phyloP scores from a whole-genome alignment of 2,329 filamentous ascomycete species.

The Trematosphaeria pertusa region DNA sequence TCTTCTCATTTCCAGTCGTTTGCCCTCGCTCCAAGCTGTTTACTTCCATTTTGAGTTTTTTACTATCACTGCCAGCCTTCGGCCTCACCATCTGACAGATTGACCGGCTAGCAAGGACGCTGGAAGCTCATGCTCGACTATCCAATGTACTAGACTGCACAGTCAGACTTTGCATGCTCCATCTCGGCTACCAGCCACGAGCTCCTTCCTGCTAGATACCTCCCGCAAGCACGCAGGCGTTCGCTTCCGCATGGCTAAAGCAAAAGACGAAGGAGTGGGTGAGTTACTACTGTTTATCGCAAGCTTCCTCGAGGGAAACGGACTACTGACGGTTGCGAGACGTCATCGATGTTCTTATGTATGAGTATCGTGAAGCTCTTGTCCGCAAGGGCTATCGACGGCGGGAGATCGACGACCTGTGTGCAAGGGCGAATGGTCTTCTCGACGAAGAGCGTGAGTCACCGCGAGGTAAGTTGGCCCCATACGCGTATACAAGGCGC shows the following conservation, averaged over 20 bases:
- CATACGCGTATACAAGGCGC: no score
- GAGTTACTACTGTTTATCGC: constrained; percentile 1
- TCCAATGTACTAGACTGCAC: no score
- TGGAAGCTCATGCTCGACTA: no score
- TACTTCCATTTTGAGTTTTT: no score
- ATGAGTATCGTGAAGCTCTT: constrained; percentile 26
- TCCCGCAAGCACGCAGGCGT: constrained; percentile 19
- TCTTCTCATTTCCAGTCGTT: no score
- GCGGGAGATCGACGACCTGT: constrained; percentile 23
- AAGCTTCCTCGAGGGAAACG: not conserved
- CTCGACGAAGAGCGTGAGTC: constrained; percentile 26
- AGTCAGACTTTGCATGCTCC: constrained; percentile 21
- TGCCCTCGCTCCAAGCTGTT: no score
- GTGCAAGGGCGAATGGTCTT: constrained; percentile 16
- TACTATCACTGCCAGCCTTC: no score
- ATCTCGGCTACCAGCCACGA: no score
- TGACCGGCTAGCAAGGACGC: no score
- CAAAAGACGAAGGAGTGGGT: constrained; percentile 35
- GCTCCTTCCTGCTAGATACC: constrained; percentile 2
- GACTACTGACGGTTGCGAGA: constrained; percentile 21
- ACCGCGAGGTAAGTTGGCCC: constrained; percentile 24
- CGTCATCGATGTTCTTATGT: constrained; percentile 34
- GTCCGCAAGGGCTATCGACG: constrained; percentile 26
- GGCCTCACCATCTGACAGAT: no score
- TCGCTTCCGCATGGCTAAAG: constrained; percentile 33